These are phyloP conservation scores for Biscutella laevigata DNA, from an alignment of 441 rosid species.

Conservation along the genomic window DNA sequence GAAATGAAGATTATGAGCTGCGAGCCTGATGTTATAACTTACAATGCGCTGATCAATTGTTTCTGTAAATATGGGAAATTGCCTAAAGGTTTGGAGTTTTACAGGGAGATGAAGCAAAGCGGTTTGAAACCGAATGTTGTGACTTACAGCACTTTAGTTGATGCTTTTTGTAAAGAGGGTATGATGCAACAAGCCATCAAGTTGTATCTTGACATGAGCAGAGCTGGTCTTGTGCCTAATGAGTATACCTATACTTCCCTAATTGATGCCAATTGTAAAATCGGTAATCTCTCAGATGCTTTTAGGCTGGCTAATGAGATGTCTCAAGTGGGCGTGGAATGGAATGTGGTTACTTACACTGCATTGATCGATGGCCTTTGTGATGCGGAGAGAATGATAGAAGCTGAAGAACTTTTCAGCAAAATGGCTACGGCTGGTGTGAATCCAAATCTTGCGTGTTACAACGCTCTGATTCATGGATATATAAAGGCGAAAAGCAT, in stretches of 20 bases:
- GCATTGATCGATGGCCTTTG: conserved; percentile 54
- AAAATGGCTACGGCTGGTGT: conserved; percentile 41
- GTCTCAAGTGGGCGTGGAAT: conserved; percentile 35
- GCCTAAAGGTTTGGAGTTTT: conserved; percentile 42
- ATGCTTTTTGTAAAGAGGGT: conserved; percentile 61
- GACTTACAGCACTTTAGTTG: conserved; percentile 63
- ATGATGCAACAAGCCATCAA: conserved; percentile 64
- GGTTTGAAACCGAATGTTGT: conserved; percentile 56
- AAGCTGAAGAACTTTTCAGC: conserved; percentile 51
- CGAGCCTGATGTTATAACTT: conserved; percentile 56
- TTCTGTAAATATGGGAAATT: conserved; percentile 43
- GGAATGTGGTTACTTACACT: conserved; percentile 59
- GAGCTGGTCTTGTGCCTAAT: conserved; percentile 53
- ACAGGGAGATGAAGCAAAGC: conserved; percentile 40
- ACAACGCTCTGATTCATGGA: conserved; percentile 57
- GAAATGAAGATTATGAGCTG: conserved; percentile 52
- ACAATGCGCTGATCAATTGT: conserved; percentile 54
- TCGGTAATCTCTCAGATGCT: conserved; percentile 44
- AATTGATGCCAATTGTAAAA: conserved; percentile 62
- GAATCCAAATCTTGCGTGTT: conserved; percentile 45
- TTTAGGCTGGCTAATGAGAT: conserved; percentile 56
- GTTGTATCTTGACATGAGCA: conserved; percentile 60
- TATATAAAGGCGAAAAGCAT: conserved; percentile 43
- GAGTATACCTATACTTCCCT: conserved; percentile 63
- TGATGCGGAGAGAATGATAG: conserved; percentile 38